These are phyloP conservation scores for Podosphaera fusca DNA, from an alignment of 2,329 filamentous ascomycete genomes.

Conservation along the genomic window DNA sequence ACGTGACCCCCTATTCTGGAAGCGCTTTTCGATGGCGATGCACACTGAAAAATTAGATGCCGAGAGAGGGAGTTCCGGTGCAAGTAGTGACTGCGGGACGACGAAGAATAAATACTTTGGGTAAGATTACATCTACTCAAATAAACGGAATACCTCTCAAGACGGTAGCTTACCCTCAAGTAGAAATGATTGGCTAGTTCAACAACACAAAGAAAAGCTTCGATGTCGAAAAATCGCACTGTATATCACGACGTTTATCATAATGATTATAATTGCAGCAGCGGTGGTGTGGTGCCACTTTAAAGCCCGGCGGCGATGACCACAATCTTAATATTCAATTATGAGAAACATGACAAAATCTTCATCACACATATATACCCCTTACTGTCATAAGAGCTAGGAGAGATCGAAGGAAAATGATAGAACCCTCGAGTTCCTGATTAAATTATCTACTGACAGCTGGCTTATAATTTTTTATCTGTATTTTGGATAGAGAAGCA, in stretches of 20 bases:
- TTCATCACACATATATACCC: not conserved
- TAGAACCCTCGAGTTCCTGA: no score
- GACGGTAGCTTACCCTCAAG: not conserved
- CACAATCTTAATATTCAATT: not conserved
- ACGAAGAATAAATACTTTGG: not conserved
- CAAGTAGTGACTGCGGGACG: not conserved
- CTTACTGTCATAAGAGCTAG: not conserved
- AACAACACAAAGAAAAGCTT: constrained; percentile 14
- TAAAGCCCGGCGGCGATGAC: constrained; percentile 1
- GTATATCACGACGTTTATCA: constrained; percentile 9
- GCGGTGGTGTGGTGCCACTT: constrained; percentile 13
- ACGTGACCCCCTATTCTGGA: constrained; percentile 16
- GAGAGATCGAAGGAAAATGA: not conserved
- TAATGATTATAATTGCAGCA: constrained; percentile 8
- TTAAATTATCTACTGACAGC: no score
- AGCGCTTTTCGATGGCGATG: constrained; percentile 15
- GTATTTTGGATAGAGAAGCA: no score
- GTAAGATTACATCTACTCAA: not conserved
- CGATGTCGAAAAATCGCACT: constrained; percentile 10
- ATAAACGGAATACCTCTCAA: not conserved
- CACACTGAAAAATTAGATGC: constrained; percentile 12
- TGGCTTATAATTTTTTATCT: no score
- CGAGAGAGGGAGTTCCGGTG: constrained; percentile 4
- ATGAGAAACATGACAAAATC: not conserved
- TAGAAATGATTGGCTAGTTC: constrained; percentile 15